Percentiles rank a stretch among this genome's conserved stretches.
phyloP scores from a whole-genome alignment of 257 asterid species.

The Solanum habrochaites region DNA sequence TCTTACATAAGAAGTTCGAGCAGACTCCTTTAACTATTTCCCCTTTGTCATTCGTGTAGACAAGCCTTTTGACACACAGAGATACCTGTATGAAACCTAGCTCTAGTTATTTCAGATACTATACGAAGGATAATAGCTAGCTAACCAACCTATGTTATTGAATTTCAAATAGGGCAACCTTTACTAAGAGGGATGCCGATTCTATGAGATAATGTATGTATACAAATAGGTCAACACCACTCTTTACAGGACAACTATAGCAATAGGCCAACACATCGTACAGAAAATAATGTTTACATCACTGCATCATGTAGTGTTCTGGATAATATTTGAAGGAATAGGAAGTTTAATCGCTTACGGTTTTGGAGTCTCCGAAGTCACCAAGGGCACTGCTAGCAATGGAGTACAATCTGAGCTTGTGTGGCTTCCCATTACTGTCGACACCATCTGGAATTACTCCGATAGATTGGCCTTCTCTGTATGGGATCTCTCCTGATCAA shows the following conservation, averaged over 20 bases:
- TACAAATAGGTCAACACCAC: background rate
- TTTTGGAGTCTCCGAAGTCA: slow-evolving; percentile 92
- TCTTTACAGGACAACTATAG: background rate
- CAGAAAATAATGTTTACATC: background rate
- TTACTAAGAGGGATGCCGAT: background rate
- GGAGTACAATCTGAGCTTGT: slow-evolving; percentile 79
- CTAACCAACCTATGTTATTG: background rate
- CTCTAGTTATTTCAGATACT: background rate
- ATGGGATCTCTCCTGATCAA: slow-evolving; percentile 65
- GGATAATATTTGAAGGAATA: background rate
- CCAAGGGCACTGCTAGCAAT: slow-evolving; percentile 98
- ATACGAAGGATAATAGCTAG: background rate
- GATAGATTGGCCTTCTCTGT: slow-evolving; percentile 85
- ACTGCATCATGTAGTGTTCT: background rate
- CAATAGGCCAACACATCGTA: background rate
- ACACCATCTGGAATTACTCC: slow-evolving; percentile 69
- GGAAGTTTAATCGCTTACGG: slow-evolving; percentile 32
- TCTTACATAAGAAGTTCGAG: slow-evolving; percentile 89
- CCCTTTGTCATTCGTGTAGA: slow-evolving; percentile 77
- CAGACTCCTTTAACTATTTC: slow-evolving; percentile 82
- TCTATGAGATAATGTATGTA: background rate
- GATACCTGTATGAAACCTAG: slow-evolving; percentile 43
- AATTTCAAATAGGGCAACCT: background rate
- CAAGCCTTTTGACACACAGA: slow-evolving; percentile 77
- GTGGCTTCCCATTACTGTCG: slow-evolving; percentile 88